These are phyloP conservation scores for Solanum infundibuliforme DNA, from an alignment of 257 asterid species.

Conservation along the genomic window DNA sequence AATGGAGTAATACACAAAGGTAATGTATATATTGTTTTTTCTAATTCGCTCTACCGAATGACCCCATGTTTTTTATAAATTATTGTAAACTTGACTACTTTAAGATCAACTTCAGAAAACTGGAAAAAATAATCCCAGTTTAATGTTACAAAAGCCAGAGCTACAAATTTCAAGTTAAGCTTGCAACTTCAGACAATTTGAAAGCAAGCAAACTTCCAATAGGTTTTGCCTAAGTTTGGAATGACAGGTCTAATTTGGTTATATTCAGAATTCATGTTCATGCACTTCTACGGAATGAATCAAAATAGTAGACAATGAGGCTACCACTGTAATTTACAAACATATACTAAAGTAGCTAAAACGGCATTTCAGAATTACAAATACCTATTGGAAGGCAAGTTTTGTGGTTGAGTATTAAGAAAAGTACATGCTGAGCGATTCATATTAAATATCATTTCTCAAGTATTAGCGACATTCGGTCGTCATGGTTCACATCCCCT, in stretches of 20 bases:
- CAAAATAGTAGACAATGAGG: background rate
- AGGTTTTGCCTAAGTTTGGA: background rate
- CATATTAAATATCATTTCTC: background rate
- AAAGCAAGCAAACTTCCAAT: too few relatives aligned
- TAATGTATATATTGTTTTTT: too few relatives aligned
- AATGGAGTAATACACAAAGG: too few relatives aligned
- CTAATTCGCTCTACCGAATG: background rate
- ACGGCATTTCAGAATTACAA: background rate
- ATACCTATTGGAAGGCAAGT: background rate
- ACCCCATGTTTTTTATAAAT: background rate
- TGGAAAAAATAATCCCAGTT: background rate
- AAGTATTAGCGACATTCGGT: background rate
- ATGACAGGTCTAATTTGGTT: background rate
- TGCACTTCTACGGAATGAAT: background rate
- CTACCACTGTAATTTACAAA: background rate
- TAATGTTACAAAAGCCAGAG: background rate
- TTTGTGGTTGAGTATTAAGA: background rate
- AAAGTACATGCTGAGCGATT: background rate
- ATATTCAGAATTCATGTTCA: background rate
- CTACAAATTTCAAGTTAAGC: background rate
- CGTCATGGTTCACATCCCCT: background rate
- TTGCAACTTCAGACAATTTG: too few relatives aligned
- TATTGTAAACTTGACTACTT: background rate
- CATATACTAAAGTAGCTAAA: background rate
- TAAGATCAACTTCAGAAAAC: background rate